Base-by-base conservation (phyloP, 2,329 filamentous ascomycete genomes). In the Penicillium sp. region DNA sequence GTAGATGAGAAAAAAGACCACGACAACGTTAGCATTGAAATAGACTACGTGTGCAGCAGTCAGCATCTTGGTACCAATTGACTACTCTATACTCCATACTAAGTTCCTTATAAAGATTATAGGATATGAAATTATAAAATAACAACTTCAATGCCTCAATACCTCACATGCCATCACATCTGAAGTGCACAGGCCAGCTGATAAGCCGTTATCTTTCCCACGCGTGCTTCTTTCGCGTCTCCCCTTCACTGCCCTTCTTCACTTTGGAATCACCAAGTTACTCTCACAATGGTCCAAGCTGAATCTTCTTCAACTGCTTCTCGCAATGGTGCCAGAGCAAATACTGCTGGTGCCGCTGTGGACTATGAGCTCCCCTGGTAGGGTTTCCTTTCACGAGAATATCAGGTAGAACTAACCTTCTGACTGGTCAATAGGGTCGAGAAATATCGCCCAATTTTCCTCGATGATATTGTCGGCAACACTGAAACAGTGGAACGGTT, bases 401-500 rank as follows among this genome's bases (percentile, higher is more conserved):
- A 18, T 32, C 40, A 26, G 22, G 24, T 16, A 37, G 42, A 34
- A 55, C 59, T 69, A 42, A 68, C 58, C 45, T 55, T 47, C 48
- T 49, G 38, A 39, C 14, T 53, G n/a, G 8, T 8, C 61, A 16
- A 51, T 20, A 97, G 93, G 94, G 94, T 99, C 59, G 94, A 99
- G 77, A 99, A 99, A 75, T 99, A 97, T 79, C 85, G 94, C 38
- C 94, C 94, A 1, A 84, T 96, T 51, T 95, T 95, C 76, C 86
- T 99, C 31, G 92, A 97, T 77, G 93, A 99, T 78, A 88, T 99
- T 51, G 94, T 99, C 53, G 94, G 94, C 70, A 99, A 99, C 76
- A 96, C 90, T 20, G 94, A 99, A 74, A 99, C 94, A 1, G 92
- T 99, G 67, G 93, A 97, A 75, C 89, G 94, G 53, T 81, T 99